Conservation (phyloP, 192 early-diverging fungal species). For the Dispira simplex region DNA sequence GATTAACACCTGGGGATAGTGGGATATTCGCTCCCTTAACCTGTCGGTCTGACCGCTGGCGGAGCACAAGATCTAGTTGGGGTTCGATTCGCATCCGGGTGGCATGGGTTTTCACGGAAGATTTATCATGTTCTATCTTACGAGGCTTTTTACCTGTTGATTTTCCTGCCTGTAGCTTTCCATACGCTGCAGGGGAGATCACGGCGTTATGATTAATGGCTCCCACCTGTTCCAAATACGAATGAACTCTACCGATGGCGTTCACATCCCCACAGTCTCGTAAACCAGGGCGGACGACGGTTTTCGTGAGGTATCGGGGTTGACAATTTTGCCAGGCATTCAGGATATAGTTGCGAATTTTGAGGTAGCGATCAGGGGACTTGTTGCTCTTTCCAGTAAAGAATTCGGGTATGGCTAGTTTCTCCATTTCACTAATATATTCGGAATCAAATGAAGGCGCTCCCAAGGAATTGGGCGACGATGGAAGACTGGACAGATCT, state of each 20-base stretch:
- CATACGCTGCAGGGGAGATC: slow-evolving; percentile 16
- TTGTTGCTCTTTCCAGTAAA: slow-evolving; percentile 52
- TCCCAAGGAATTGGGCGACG: too few relatives aligned
- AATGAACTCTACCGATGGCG: slow-evolving; percentile 74
- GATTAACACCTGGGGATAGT: too few relatives aligned
- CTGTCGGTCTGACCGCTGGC: too few relatives aligned
- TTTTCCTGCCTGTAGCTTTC: slow-evolving; percentile 1
- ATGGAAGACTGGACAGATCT: too few relatives aligned
- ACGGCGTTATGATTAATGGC: slow-evolving; percentile 61
- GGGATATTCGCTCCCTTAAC: too few relatives aligned
- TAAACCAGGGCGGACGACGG: slow-evolving; percentile 52
- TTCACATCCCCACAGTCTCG: slow-evolving; percentile 85
- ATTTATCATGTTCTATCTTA: too few relatives aligned
- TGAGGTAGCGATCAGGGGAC: slow-evolving; percentile 76
- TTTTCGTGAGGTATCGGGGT: slow-evolving; percentile 73
- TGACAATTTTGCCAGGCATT: slow-evolving; percentile 51
- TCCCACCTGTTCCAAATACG: slow-evolving; percentile 60
- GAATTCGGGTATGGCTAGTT: slow-evolving; percentile 38
- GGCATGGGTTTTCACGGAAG: too few relatives aligned
- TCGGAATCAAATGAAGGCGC: slow-evolving; percentile 21
- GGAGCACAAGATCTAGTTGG: too few relatives aligned
- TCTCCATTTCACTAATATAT: slow-evolving; percentile 32
- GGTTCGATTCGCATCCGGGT: too few relatives aligned
- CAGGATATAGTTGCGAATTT: slow-evolving; percentile 79
- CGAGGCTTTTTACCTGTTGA: not conserved